phyloP scores from a whole-genome alignment of 1,284 basidiomycete genomes.

The Apiotrichum domesticum region DNA sequence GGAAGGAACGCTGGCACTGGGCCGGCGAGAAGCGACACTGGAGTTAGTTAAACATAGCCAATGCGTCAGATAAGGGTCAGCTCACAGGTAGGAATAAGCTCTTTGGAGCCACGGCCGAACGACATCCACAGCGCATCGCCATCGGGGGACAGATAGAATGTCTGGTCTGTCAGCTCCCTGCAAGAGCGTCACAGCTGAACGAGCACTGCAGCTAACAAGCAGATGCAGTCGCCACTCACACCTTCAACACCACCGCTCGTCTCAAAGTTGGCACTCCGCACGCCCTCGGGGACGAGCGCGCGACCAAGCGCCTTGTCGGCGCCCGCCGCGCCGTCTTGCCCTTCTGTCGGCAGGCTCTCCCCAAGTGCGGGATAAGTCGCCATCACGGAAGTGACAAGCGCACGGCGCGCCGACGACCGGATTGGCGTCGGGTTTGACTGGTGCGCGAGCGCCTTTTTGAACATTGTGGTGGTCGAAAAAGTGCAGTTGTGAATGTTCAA shows the following conservation, averaged over 20 bases:
- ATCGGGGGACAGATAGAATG: conserved; percentile 55
- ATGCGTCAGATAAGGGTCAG: neutral
- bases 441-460: conserved; percentile 45
- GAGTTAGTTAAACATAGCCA: neutral
- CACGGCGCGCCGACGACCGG: conserved; percentile 41
- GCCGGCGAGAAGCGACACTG: conserved; percentile 42
- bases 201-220: too few species aligned
- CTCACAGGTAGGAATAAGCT: conserved; percentile 62
- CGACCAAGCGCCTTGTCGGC: conserved; percentile 37
- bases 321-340: conserved; percentile 3
- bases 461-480: conserved; percentile 26
- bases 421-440: conserved; percentile 45
- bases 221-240: conserved; percentile 20
- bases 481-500: too few species aligned
- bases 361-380: conserved; percentile 31
- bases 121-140: conserved; percentile 79
- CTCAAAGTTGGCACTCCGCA: conserved; percentile 33
- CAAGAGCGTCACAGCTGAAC: too few species aligned
- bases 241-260: conserved; percentile 42
- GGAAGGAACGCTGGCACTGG: conserved; percentile 29
- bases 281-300: conserved; percentile 40
- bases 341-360: neutral
- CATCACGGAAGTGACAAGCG: conserved; percentile 31
- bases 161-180: conserved; percentile 23
- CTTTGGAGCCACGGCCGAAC: conserved; percentile 53